Evolutionary conservation across 352 stramenopile species (phyloP).

Genomic region (Blastocystis sp.): DNA sequence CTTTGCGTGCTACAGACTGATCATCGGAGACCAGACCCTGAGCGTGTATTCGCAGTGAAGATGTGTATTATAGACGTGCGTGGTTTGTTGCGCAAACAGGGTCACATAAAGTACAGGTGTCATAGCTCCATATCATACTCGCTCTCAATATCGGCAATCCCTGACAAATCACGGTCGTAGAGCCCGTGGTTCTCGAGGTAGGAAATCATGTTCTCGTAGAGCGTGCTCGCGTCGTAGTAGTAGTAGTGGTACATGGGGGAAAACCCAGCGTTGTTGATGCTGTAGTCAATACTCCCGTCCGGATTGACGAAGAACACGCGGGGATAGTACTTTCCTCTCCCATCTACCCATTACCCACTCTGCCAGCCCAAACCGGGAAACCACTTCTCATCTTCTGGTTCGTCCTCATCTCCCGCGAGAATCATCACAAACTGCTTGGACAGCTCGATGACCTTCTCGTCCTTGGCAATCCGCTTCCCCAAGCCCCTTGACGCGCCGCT

Average conservation of each 20-base stretch:
- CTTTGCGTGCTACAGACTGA: background rate
- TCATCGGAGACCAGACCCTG: background rate
- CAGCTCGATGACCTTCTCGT: constrained; percentile 65
- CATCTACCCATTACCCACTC: constrained; percentile 14
- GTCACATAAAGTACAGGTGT: constrained; percentile 3
- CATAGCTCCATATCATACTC: constrained; percentile 64
- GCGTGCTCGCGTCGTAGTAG: constrained; percentile 56
- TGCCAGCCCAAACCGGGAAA: constrained; percentile 28
- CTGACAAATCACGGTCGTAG: constrained; percentile 42
- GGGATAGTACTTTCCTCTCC: constrained; percentile 66
- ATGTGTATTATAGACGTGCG: background rate
- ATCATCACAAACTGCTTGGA: constrained; percentile 68
- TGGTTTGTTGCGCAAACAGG: background rate
- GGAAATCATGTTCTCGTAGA: constrained; percentile 61
- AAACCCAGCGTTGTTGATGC: constrained; percentile 67
- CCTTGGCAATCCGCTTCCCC: constrained; percentile 45
- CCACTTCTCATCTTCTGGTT: constrained; percentile 69
- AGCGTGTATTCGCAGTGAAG: background rate
- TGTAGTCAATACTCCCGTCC: constrained; percentile 55
- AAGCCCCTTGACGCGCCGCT: constrained; percentile 51
- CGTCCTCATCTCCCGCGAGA: constrained; percentile 64
- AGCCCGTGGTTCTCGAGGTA: constrained; percentile 61
- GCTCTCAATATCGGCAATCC: constrained; percentile 51
- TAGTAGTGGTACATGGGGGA: constrained; percentile 69
- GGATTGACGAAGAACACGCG: constrained; percentile 69